Evolutionary conservation across 805 yeast genomes (phyloP), one percentile per base, ranked within the genome.

Genomic region (Candida xyloterini): DNA sequence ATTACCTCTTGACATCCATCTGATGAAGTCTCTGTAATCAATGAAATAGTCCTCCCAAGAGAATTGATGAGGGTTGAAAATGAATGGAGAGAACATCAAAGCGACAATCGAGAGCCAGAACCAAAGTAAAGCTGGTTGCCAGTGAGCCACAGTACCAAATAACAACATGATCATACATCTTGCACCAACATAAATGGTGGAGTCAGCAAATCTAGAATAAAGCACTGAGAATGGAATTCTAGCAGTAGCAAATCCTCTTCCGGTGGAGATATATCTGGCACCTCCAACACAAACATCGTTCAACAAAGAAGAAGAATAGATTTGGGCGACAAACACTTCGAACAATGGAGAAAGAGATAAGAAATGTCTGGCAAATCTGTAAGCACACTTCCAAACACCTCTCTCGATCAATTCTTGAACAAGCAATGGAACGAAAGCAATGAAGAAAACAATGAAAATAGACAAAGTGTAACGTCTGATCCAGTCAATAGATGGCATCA

Each of bases 21-120:
- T 78, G 58, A 90, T 82, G 68, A 78, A 93, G 60, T 88, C 95
- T 65, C 96, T 79, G 77, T 93, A 93, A 66, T 93, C 99, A 62
- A 91, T 79, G 68, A 91, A 88, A 78, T 84, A 91, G 67, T 90
- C 97, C 62, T 82, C 85, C 90, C 95, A 84, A 36, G 96, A 80
- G 66, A 90, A 93, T 72, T 93, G 98, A 69, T 91, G 97, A 33
- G 99, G 99, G 69, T 93, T 93, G 79, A 88, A 93, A 46, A 93
- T 60, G 65, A 91, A 89, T 57, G 99, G 99, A 34, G 98, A 83
- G 53, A 88, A 78, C 68, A 88, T 76, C 68, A 93, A 74, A 3
- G 98, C 86, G 33, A 89, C 73, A 53, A 89, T 71, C 14, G 95
- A 84, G 44, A 93, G 83, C 97, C 98, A 93, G 79, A 93, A 93